Evolutionary conservation across 2,329 filamentous ascomycete species (phyloP), one percentile per base, ranked within the genome.

Genomic region (Thelonectria discophora): DNA sequence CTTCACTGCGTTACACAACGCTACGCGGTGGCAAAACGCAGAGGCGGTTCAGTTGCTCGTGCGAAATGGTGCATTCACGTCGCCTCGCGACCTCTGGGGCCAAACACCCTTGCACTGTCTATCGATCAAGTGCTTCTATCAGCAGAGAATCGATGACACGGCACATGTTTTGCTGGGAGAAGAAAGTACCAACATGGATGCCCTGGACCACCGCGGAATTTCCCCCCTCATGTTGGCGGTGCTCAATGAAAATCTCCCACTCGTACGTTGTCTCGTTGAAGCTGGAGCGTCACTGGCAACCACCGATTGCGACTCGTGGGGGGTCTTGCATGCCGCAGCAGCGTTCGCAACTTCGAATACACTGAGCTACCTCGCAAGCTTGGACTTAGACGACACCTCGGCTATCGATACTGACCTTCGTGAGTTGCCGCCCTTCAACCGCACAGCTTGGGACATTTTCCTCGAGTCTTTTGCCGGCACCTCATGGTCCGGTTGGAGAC

Each of bases 11-110:
- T 11, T 69, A 2, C 48, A 65, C 4, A 0, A 0, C 0, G 66
- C 62, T 5, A 32, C 42, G 2, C 0, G 0, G 0, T 2, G 0
- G 0, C 15, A 10, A 2, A 18, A n/a, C 0, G 13, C 20, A 0
- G 51, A 63, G 9, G 12, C 51, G 9, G 49, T 55, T 5, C 10
- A 21, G 1, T 39, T 64, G 1, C 42, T 69, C 10, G 37, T 67
- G 1, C 20, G 18, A 0, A 27, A 55, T 2, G 60, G 67, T 4
- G 66, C 65, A 39, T 60, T 60, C 1, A 20, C 17, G 27, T 52
- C 46, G 9, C 11, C 27, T 1, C 45, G 10, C 9, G 4, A 48
- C 30, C 0, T 1, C 0, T 0, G 1, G 2, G 12, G 21, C 10
- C 0, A 3, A 0, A 58, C 56, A 1, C 30, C 56, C 3, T 27